phyloP scores from a whole-genome alignment of 2,329 filamentous ascomycete genomes.

The Trichoderma sp. region DNA sequence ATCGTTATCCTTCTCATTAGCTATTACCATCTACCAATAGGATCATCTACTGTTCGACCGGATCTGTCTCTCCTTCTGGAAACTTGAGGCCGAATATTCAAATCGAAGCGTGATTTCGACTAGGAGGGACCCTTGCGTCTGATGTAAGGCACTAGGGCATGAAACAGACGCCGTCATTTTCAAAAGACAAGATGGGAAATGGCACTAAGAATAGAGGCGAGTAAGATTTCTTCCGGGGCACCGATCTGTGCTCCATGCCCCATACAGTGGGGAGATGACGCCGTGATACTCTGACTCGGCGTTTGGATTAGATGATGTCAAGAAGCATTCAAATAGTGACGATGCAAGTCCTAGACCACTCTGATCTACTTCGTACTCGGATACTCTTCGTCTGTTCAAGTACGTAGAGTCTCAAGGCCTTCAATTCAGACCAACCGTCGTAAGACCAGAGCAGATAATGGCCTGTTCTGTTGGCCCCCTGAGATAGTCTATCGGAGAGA shows the following conservation, averaged over 20 bases:
- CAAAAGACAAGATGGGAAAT: background rate
- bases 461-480: background rate
- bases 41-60: background rate
- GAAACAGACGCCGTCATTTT: constrained; percentile 26
- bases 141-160: constrained; percentile 14
- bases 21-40: background rate
- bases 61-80: background rate
- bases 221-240: background rate
- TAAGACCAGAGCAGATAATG: background rate
- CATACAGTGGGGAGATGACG: background rate
- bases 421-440: background rate
- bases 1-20: background rate
- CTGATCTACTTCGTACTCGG: background rate
- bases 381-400: background rate
- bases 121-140: background rate
- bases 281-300: background rate
- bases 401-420: background rate
- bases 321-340: background rate
- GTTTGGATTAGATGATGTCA: background rate
- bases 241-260: constrained; percentile 4
- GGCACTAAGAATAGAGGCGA: background rate
- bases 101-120: background rate
- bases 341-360: background rate
- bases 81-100: background rate
- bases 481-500: background rate